Conservation (phyloP, 1,284 basidiomycete species). For the Leccinum pachyderme region DNA sequence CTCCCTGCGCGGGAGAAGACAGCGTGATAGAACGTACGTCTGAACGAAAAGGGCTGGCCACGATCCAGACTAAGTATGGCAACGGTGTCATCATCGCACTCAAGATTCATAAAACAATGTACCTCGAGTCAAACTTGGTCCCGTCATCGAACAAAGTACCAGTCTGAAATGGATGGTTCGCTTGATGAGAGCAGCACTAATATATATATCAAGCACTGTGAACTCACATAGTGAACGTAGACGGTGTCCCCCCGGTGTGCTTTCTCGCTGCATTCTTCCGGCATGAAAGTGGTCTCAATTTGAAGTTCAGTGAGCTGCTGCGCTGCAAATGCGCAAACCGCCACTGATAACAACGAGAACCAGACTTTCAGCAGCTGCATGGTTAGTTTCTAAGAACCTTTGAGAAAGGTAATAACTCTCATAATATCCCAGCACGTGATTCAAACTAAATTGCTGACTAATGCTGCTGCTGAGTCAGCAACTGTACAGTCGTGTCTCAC, state of each 20-base stretch:
- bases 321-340: constrained; percentile 35
- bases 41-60: constrained; percentile 63
- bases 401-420: neutral
- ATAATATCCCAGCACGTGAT: neutral
- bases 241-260: constrained; percentile 67
- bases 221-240: constrained; percentile 77
- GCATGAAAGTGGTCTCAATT: constrained; percentile 60
- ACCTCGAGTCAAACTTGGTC: constrained; percentile 84
- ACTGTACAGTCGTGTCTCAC: constrained; percentile 30
- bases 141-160: constrained; percentile 73
- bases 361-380: constrained; percentile 50
- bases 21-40: constrained; percentile 44
- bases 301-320: constrained; percentile 54
- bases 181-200: constrained; percentile 2
- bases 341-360: constrained; percentile 41
- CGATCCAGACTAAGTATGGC: constrained; percentile 55
- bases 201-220: neutral
- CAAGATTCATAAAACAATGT: constrained; percentile 10
- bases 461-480: constrained; percentile 32
- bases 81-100: neutral
- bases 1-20: neutral
- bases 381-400: neutral
- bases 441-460: constrained; percentile 2
- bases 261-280: constrained; percentile 57
- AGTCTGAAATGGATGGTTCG: constrained; percentile 45